phyloP scores from a whole-genome alignment of 768 basidiomycete species.

The Psilocybe tampanensis region DNA sequence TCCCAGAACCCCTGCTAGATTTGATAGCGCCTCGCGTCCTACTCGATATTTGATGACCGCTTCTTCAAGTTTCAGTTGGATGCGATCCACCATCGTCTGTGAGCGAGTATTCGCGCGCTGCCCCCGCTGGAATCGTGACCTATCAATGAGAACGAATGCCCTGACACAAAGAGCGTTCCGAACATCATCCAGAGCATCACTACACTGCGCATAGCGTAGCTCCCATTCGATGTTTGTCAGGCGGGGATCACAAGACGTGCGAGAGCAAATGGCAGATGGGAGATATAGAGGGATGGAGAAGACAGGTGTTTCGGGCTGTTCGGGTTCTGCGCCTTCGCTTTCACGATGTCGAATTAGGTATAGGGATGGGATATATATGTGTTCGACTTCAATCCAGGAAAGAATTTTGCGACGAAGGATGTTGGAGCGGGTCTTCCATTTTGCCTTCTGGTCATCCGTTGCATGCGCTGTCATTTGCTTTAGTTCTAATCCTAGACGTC shows the following conservation, averaged over 20 bases:
- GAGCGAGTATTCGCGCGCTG: not conserved
- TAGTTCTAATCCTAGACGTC: not conserved
- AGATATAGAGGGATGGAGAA: conserved; percentile 3
- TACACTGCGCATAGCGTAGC: conserved; percentile 16
- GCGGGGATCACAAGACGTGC: not conserved
- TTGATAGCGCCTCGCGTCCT: not conserved
- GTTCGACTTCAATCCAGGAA: conserved; percentile 10
- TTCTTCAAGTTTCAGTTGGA: not conserved
- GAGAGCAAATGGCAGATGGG: not conserved
- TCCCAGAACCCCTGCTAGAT: not conserved
- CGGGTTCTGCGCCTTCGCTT: not conserved
- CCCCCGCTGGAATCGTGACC: not conserved
- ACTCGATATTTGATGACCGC: not conserved
- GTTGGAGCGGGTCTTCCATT: not conserved
- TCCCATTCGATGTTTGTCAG: conserved; percentile 12
- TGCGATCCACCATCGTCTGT: not conserved
- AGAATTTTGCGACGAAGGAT: conserved; percentile 5
- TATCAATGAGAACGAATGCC: not conserved
- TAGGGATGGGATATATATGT: conserved; percentile 8
- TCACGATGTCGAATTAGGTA: not conserved
- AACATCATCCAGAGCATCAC: conserved; percentile 19
- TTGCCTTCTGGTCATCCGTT: conserved; percentile 5
- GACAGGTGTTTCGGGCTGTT: not conserved
- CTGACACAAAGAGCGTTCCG: not conserved
- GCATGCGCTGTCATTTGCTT: not conserved